Conservation (phyloP, 208 protist genomes). For the Histomonas meleagridis region DNA sequence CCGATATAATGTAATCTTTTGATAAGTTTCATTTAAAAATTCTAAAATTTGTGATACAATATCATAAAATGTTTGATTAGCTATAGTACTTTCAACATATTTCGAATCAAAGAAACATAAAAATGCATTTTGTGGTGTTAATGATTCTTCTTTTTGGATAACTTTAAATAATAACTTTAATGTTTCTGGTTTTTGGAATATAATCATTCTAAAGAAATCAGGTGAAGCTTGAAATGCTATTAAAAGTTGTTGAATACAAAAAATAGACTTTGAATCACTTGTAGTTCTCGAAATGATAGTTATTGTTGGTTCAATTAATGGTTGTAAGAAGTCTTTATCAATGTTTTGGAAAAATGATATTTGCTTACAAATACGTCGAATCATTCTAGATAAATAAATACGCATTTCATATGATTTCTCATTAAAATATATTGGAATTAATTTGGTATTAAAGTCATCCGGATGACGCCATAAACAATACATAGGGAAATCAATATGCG, state of each 20-base stretch:
- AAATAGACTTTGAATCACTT: too few relatives aligned
- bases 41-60: not conserved
- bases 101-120: not conserved
- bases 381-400: not conserved
- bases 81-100: too few relatives aligned
- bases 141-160: not conserved
- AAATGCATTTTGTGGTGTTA: not conserved
- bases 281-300: too few relatives aligned
- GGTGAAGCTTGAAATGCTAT: too few relatives aligned
- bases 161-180: not conserved
- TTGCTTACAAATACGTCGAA: not conserved
- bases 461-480: not conserved
- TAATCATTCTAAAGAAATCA: not conserved
- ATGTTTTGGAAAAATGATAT: not conserved
- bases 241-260: too few relatives aligned
- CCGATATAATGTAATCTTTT: not conserved
- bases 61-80: not conserved
- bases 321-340: too few relatives aligned
- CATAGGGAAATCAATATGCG: not conserved
- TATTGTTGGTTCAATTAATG: too few relatives aligned
- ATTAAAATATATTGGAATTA: not conserved
- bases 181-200: not conserved
- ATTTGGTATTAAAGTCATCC: not conserved
- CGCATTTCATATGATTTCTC: not conserved
- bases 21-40: not conserved